Evolutionary conservation across 164 flowering plant genomes (phyloP).

Genomic region (Berberis thunbergii): DNA sequence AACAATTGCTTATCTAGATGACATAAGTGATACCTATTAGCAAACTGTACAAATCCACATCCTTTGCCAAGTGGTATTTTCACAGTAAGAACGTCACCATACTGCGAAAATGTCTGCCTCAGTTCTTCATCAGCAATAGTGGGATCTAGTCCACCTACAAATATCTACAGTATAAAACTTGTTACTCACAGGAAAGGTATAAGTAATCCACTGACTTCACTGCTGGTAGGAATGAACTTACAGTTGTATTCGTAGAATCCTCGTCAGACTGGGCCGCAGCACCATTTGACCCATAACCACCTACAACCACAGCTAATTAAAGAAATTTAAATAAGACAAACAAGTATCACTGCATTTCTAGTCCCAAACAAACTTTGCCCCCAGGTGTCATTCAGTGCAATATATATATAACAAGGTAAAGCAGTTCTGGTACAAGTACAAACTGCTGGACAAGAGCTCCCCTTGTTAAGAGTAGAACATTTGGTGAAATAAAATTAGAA

Average conservation of each 20-base stretch:
- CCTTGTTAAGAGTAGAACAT: neutral
- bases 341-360: no score
- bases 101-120: constrained; percentile 66
- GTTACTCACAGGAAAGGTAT: constrained; percentile 11
- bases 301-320: constrained; percentile 28
- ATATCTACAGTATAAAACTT: constrained; percentile 44
- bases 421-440: neutral
- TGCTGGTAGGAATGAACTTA: constrained; percentile 24
- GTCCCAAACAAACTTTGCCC: no score
- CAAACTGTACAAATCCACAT: constrained; percentile 95
- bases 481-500: neutral
- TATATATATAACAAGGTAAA: neutral
- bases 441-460: neutral
- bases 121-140: constrained; percentile 82
- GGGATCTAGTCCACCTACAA: constrained; percentile 96
- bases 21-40: constrained; percentile 46
- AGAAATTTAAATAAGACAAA: constrained; percentile 1
- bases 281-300: constrained; percentile 64
- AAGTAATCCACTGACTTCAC: neutral
- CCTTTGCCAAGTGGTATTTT: constrained; percentile 90
- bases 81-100: constrained; percentile 80
- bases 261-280: constrained; percentile 41
- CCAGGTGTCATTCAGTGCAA: no score
- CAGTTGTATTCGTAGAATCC: constrained; percentile 81
- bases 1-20: neutral